Evolutionary conservation across 75 land plant genomes (phyloP).

Genomic region (Selaginella moellendorffii): DNA sequence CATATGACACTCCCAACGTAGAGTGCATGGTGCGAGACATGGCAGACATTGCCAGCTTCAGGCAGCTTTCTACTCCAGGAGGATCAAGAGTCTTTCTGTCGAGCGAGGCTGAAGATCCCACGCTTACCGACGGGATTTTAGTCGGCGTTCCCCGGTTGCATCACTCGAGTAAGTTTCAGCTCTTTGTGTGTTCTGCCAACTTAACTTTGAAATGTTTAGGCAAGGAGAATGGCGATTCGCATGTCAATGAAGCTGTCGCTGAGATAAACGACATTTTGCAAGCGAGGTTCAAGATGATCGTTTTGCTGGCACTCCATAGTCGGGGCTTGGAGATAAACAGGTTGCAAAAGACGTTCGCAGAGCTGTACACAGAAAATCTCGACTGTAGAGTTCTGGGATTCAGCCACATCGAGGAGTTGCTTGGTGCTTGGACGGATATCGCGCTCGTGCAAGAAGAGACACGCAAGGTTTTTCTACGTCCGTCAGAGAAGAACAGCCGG

Average conservation of each 20-base stretch:
- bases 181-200: not conserved
- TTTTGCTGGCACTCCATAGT: constrained; percentile 23
- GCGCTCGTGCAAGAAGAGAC: not conserved
- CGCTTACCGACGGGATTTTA: constrained; percentile 28
- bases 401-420: constrained; percentile 13
- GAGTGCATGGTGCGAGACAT: constrained; percentile 29
- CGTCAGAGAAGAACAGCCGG: constrained; percentile 17
- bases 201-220: not conserved
- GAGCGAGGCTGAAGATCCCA: constrained; percentile 28
- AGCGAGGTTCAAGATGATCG: constrained; percentile 17
- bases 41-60: constrained; percentile 18
- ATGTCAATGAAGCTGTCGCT: too few species aligned
- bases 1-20: constrained; percentile 17
- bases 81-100: constrained; percentile 13
- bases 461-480: constrained; percentile 14
- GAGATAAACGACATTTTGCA: constrained; percentile 18
- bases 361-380: constrained; percentile 13
- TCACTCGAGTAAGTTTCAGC: too few species aligned
- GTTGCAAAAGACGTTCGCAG: constrained; percentile 13
- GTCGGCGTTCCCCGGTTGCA: constrained; percentile 7
- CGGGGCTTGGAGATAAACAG: constrained; percentile 14
- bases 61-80: constrained; percentile 3
- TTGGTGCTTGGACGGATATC: constrained; percentile 20
- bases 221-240: not conserved
- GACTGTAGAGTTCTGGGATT: constrained; percentile 16